Evolutionary conservation across 768 basidiomycete genomes (phyloP).

Genomic region (Floccularia luteovirens): DNA sequence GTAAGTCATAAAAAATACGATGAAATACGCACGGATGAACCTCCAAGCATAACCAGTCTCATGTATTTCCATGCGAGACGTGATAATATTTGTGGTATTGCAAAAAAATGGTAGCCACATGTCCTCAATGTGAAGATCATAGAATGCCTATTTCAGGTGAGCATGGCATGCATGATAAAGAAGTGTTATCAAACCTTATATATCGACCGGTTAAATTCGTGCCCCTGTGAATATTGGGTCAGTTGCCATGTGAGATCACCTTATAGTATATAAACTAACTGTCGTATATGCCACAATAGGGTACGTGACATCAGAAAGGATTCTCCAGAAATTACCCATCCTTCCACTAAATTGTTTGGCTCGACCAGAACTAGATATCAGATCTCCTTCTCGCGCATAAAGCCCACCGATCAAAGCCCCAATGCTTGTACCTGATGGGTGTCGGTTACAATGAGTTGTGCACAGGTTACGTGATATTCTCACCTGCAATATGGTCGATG

Average conservation of each 20-base stretch:
- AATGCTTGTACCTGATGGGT: slow-evolving; percentile 67
- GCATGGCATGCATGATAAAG: neutral
- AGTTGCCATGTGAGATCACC: neutral
- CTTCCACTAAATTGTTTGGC: slow-evolving; percentile 88
- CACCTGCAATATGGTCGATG: slow-evolving; percentile 87
- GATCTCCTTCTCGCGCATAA: slow-evolving; percentile 90
- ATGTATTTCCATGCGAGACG: slow-evolving; percentile 95
- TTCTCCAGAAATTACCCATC: slow-evolving; percentile 92
- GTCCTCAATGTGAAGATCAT: slow-evolving; percentile 91
- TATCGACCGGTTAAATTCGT: slow-evolving; percentile 90
- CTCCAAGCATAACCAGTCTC: slow-evolving; percentile 99
- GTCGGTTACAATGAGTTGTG: neutral
- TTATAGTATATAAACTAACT: slow-evolving; percentile 15
- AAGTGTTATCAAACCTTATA: slow-evolving; percentile 59
- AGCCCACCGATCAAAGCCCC: slow-evolving; percentile 90
- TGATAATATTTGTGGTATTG: slow-evolving; percentile 96
- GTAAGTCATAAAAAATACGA: neutral
- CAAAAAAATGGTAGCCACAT: slow-evolving; percentile 99
- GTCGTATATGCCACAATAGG: slow-evolving; percentile 92
- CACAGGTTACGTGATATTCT: slow-evolving; percentile 5
- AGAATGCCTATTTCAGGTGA: slow-evolving; percentile 58
- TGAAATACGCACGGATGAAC: slow-evolving; percentile 56
- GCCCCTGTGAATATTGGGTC: slow-evolving; percentile 46
- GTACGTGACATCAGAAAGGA: slow-evolving; percentile 90
- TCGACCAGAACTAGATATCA: slow-evolving; percentile 77